phyloP scores from a whole-genome alignment of 2,329 filamentous ascomycete species.

The Sclerotinia glacialis region DNA sequence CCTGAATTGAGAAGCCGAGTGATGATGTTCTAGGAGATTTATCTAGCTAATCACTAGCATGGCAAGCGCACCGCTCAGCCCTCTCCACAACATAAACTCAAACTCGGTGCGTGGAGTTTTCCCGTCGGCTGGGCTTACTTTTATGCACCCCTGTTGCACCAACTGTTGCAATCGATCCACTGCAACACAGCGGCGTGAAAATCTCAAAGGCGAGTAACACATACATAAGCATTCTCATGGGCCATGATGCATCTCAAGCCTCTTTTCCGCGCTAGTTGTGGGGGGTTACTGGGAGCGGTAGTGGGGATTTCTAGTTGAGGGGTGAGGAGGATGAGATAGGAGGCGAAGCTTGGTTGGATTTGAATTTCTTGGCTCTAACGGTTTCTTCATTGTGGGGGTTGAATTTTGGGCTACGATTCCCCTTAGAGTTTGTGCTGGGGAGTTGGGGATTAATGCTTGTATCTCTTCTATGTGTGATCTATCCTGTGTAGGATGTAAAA shows the following conservation, averaged over 20 bases:
- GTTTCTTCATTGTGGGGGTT: conserved; percentile 4
- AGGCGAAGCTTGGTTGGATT: background rate
- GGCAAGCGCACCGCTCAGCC: background rate
- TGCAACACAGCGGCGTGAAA: background rate
- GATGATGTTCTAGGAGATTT: background rate
- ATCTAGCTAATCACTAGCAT: background rate
- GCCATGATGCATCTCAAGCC: background rate
- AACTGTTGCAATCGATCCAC: background rate
- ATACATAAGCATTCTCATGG: background rate
- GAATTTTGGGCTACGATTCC: background rate
- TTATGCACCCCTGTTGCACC: background rate
- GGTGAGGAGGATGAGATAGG: background rate
- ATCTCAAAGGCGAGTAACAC: background rate
- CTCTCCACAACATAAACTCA: background rate
- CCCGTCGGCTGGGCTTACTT: background rate
- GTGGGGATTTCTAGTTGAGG: background rate
- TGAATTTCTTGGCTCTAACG: background rate
- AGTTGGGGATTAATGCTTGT: background rate
- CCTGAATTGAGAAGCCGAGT: background rate
- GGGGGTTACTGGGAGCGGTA: too few relatives aligned
- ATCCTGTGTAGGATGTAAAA: background rate
- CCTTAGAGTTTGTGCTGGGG: background rate
- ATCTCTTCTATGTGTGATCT: background rate
- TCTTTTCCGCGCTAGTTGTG: background rate
- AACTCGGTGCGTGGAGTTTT: background rate